phyloP scores from a whole-genome alignment of 139 green algal species.

The Chlorella sp. region DNA sequence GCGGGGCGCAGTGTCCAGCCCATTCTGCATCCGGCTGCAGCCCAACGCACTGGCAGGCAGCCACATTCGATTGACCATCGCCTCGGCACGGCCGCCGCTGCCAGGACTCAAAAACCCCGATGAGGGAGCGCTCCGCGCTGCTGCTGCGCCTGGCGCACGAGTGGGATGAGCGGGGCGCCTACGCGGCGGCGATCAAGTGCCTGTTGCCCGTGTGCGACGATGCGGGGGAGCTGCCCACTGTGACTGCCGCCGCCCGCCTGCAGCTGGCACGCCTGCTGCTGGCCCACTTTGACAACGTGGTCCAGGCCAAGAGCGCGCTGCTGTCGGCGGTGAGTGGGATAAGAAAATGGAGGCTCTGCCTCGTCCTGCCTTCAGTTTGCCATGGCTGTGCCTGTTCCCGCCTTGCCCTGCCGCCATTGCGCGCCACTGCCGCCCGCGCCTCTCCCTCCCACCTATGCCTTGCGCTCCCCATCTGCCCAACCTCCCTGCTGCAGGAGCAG shows the following conservation, averaged over 20 bases:
- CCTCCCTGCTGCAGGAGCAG: not conserved
- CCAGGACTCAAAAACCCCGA: not conserved
- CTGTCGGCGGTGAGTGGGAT: not conserved
- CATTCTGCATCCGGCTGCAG: too few relatives aligned
- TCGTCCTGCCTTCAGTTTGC: too few relatives aligned
- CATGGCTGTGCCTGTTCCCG: not conserved
- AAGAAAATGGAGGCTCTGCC: too few relatives aligned
- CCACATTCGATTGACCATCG: not conserved
- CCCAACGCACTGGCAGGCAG: too few relatives aligned
- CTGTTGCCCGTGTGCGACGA: conserved; percentile 22
- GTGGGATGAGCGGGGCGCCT: not conserved
- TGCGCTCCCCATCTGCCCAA: not conserved
- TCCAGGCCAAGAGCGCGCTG: conserved; percentile 12
- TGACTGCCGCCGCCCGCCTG: conserved; percentile 22
- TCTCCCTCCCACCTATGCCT: not conserved
- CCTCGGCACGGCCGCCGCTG: not conserved
- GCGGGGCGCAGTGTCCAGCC: too few relatives aligned
- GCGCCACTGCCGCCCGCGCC: too few relatives aligned
- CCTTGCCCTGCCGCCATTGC: not conserved
- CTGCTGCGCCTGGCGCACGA: conserved; percentile 32
- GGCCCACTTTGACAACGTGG: conserved; percentile 42
- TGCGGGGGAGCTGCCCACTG: conserved; percentile 1
- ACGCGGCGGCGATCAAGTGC: conserved; percentile 23
- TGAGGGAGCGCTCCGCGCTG: not conserved
- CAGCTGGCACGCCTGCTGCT: conserved; percentile 31